Evolutionary conservation across 2,329 filamentous ascomycete genomes (phyloP).

Genomic region (Neonectria coccinea): DNA sequence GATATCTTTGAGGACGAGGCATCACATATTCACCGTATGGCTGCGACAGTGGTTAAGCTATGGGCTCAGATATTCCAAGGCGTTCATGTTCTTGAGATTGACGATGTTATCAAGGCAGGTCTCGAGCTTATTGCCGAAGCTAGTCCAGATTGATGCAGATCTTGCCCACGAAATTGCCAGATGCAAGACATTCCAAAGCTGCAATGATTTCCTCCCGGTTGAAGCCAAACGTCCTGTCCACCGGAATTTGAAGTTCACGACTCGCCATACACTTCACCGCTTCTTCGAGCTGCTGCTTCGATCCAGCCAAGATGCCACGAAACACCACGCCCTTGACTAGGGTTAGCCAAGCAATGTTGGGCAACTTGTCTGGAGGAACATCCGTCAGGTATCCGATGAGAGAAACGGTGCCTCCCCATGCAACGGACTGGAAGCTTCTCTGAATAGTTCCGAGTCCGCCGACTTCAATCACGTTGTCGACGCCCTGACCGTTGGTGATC

Average conservation of each 20-base stretch:
- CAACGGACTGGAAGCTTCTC: conserved; percentile 59
- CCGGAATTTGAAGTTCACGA: background rate
- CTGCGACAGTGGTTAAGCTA: conserved; percentile 1
- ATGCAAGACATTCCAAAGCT: background rate
- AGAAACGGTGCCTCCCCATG: conserved; percentile 58
- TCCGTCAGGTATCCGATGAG: conserved; percentile 56
- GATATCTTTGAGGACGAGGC: conserved; percentile 1
- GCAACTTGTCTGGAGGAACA: conserved; percentile 5
- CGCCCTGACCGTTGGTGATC: conserved; percentile 58
- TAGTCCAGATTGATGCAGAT: conserved; percentile 14
- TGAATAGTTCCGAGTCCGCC: conserved; percentile 55
- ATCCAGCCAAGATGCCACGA: conserved; percentile 18
- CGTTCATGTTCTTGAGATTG: conserved; percentile 4
- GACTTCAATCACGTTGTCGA: conserved; percentile 54
- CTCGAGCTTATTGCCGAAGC: background rate
- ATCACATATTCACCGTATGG: background rate
- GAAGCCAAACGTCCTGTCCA: conserved; percentile 7
- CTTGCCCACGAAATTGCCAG: conserved; percentile 12
- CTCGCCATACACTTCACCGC: background rate
- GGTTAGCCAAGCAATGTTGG: conserved; percentile 1
- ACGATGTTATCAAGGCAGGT: conserved; percentile 1
- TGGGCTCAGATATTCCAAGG: conserved; percentile 7
- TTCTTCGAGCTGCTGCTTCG: conserved; percentile 27
- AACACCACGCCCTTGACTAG: conserved; percentile 13
- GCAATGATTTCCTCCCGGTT: background rate